Base-by-base conservation (phyloP, 2,329 filamentous ascomycete genomes). In the Cylindrodendrum hubeiense region DNA sequence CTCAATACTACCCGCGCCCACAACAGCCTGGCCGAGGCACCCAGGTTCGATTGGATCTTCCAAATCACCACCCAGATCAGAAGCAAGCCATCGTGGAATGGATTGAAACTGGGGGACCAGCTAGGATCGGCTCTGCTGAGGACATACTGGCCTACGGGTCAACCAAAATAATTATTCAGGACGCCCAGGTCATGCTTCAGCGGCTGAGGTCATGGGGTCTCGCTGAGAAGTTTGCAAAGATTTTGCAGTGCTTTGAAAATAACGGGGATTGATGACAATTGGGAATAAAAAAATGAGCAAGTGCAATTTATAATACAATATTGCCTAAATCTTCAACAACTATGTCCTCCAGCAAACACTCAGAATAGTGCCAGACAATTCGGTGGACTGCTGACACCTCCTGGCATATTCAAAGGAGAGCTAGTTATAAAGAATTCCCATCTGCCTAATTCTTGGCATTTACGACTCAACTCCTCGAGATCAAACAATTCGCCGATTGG, bases 401-500 rank as follows among this genome's bases (percentile, higher is more conserved):
- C 82, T 28, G 81, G 80, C 63, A 84, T 81, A 55, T 85, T 84
- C 49, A 85, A 70, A 17, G 83, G 83, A 50, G 80, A 77, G 55
- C 80, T 83, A 3, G 79, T 78, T 28, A 86, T 71, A 63, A 87
- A 86, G 67, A 86, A 87, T 2, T 75, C 77, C 79, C 81, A 85
- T 37, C 82, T 41, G 22, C 78, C 81, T 17, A 82, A 79, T 65
- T 84, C 81, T 63, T 86, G 87, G 77, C 89, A 89, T 3, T 79
- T 85, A 80, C 84, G 73, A 58, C 74, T 73, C 47, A 78, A 65
- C 17, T 67, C 74, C 61, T 77, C 75, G 30, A 77, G 66, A 43
- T 79, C 74, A 52, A 76, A 77, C 17, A 75, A 59, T 50, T 82
- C 79, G 67, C 75, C 73, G 52, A 80, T 74, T 0, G 79, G 82